A percentile compares a stretch with the other conserved stretches of the same genome.
Evolutionary conservation across 1,284 basidiomycete species (phyloP).

Genomic region (Peniophora sp.): DNA sequence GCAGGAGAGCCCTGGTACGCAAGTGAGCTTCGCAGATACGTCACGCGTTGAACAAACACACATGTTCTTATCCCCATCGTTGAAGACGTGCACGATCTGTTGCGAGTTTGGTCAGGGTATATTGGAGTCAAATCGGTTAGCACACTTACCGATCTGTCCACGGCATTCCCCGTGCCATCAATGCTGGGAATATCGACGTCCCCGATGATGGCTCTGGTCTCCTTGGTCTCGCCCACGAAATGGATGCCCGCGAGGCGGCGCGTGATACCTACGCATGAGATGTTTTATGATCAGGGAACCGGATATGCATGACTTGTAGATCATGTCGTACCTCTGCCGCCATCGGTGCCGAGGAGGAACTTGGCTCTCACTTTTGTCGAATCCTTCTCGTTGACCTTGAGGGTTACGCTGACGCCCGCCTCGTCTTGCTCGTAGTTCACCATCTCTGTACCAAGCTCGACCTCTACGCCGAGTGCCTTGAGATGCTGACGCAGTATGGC

Average conservation of each 20-base stretch:
- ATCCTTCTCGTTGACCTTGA: neutral
- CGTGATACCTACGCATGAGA: conserved; percentile 12
- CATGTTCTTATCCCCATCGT: conserved; percentile 11
- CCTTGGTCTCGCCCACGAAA: neutral
- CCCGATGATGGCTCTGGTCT: neutral
- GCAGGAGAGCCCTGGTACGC: neutral
- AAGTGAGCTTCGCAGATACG: neutral
- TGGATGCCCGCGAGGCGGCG: neutral
- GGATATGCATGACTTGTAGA: neutral
- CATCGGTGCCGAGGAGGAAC: neutral
- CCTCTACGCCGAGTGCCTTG: neutral
- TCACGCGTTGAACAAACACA: neutral
- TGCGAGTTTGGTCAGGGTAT: neutral
- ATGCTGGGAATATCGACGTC: conserved; percentile 4
- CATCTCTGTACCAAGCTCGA: neutral
- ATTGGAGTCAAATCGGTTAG: neutral
- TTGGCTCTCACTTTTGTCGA: neutral
- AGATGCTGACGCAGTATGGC: neutral
- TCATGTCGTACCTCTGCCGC: neutral
- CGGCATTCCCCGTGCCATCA: neutral
- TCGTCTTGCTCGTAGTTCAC: neutral
- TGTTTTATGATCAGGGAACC: neutral
- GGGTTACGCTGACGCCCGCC: neutral
- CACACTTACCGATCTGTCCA: neutral
- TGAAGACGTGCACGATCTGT: conserved; percentile 22